Percentiles rank a stretch among this genome's conserved stretches.
Conservation (phyloP, 2,329 filamentous ascomycete genomes). For the Sphaerostilbella broomeana region DNA sequence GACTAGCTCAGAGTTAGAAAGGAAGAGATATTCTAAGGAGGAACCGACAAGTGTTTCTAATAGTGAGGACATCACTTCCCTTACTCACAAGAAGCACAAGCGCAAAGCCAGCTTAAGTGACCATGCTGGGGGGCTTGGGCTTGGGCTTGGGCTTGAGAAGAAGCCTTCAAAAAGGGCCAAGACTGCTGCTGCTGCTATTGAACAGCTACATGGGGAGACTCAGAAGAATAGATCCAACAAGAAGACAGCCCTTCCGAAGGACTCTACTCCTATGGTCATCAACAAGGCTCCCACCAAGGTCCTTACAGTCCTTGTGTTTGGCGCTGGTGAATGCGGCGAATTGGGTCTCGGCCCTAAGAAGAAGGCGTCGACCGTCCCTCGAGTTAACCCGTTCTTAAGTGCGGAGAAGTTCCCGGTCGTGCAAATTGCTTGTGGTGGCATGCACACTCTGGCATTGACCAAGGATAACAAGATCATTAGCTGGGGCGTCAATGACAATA, state of each 20-base stretch:
- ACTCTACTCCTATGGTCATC: background rate
- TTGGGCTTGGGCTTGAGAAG: too few relatives aligned
- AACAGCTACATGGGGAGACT: too few relatives aligned
- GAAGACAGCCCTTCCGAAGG: background rate
- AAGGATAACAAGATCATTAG: constrained; percentile 54
- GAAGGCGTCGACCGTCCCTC: constrained; percentile 4
- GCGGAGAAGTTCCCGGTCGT: constrained; percentile 44
- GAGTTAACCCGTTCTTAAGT: constrained; percentile 47
- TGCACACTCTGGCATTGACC: constrained; percentile 58
- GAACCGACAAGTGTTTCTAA: too few relatives aligned
- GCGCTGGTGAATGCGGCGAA: constrained; percentile 14
- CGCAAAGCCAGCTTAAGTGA: too few relatives aligned
- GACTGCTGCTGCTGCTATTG: background rate
- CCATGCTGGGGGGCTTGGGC: too few relatives aligned
- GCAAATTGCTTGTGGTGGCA: constrained; percentile 54
- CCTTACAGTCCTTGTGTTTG: constrained; percentile 13
- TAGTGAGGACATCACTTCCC: too few relatives aligned
- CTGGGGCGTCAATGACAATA: constrained; percentile 63
- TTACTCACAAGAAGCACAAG: too few relatives aligned
- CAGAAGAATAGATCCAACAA: too few relatives aligned
- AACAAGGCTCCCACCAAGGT: constrained; percentile 4
- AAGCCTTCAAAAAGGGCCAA: background rate
- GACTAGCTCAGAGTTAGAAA: too few relatives aligned
- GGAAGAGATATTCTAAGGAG: too few relatives aligned
- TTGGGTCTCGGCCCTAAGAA: constrained; percentile 15